phyloP scores from a whole-genome alignment of 768 basidiomycete genomes.

The Phallus indusiatus region DNA sequence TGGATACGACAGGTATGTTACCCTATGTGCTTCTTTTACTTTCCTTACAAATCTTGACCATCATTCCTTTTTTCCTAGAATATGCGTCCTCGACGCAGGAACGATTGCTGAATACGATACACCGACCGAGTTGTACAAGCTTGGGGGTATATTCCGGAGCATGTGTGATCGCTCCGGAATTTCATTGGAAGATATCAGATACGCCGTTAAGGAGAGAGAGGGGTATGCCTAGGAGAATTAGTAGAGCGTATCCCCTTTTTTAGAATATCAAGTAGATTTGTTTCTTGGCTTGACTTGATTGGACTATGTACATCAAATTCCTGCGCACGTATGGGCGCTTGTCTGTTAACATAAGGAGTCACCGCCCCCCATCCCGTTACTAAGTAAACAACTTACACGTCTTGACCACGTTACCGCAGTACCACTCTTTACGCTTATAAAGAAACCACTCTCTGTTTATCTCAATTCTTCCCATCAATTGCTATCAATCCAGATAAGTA shows the following conservation, averaged over 20 bases:
- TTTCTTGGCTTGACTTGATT: background rate
- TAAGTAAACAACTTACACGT: background rate
- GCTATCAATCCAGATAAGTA: background rate
- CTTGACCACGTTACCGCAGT: background rate
- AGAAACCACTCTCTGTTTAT: background rate
- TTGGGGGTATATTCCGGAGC: slow-evolving; percentile 64
- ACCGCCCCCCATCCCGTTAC: background rate
- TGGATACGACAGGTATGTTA: slow-evolving; percentile 47
- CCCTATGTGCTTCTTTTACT: background rate
- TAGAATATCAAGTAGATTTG: background rate
- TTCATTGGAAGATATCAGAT: slow-evolving; percentile 55
- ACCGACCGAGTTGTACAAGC: slow-evolving; percentile 52
- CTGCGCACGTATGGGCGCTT: too few relatives aligned
- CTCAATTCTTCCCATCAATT: background rate
- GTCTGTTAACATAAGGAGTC: background rate
- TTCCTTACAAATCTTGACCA: background rate
- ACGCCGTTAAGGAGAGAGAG: slow-evolving; percentile 16
- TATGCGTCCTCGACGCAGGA: slow-evolving; percentile 81
- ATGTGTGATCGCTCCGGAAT: slow-evolving; percentile 86
- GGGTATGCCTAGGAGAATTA: background rate
- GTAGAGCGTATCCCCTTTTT: background rate
- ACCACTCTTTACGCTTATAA: background rate
- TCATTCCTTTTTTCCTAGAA: slow-evolving; percentile 30
- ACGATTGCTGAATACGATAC: slow-evolving; percentile 80
- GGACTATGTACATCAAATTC: background rate